Conservation (phyloP, 139 green algal genomes). For the Dunaliella sp. region DNA sequence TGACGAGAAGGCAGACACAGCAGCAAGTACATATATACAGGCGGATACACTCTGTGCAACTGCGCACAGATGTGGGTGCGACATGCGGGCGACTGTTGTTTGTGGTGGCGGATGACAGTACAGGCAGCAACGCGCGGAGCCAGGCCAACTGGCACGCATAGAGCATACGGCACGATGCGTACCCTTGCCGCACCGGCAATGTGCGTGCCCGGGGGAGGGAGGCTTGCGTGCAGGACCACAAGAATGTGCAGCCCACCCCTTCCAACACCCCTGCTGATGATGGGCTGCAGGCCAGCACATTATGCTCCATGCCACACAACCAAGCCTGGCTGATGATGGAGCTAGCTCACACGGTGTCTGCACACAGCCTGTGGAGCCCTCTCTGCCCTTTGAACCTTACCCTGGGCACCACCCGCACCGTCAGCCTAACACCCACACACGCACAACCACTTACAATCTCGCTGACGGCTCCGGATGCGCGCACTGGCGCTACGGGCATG, state of each 20-base stretch:
- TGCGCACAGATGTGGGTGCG: not conserved
- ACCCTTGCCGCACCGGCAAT: too few relatives aligned
- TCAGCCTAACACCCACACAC: not conserved
- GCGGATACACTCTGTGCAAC: not conserved
- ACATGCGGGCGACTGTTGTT: too few relatives aligned
- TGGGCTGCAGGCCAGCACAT: too few relatives aligned
- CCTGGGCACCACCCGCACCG: too few relatives aligned
- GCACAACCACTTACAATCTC: slow-evolving; percentile 26
- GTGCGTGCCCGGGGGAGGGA: too few relatives aligned
- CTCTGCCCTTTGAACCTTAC: not conserved
- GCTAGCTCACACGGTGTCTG: not conserved
- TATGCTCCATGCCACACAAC: too few relatives aligned
- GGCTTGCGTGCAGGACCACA: too few relatives aligned
- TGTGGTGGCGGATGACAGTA: too few relatives aligned
- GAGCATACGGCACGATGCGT: too few relatives aligned
- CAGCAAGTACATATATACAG: not conserved
- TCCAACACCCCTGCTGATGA: not conserved
- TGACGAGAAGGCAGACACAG: not conserved
- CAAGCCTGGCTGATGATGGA: not conserved
- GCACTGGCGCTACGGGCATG: slow-evolving; percentile 21
- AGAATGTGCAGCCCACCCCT: not conserved
- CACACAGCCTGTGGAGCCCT: not conserved
- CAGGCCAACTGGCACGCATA: too few relatives aligned
- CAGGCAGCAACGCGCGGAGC: too few relatives aligned
- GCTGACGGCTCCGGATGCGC: slow-evolving; percentile 24